Evolutionary conservation across 2,329 filamentous ascomycete genomes (phyloP).

Genomic region (Diplocarpon mali): DNA sequence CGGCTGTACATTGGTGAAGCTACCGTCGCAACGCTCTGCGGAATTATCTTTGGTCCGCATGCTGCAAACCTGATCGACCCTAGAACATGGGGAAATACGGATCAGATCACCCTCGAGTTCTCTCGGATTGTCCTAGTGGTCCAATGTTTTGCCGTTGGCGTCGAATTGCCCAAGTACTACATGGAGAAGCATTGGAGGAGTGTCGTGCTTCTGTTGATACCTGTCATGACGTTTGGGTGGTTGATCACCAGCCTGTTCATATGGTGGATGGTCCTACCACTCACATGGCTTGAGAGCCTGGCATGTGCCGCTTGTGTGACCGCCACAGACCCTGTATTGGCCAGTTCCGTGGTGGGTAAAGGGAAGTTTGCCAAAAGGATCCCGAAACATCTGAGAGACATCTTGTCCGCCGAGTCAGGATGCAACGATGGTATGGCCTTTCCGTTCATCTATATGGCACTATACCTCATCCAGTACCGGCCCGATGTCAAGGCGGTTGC

Average conservation of each 20-base stretch:
- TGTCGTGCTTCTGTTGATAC: slow-evolving; percentile 75
- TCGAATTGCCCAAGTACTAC: slow-evolving; percentile 85
- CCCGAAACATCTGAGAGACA: slow-evolving; percentile 90
- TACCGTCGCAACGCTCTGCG: slow-evolving; percentile 80
- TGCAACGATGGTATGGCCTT: slow-evolving; percentile 99
- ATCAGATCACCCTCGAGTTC: slow-evolving; percentile 82
- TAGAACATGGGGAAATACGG: slow-evolving; percentile 65
- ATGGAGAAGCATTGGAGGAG: slow-evolving; percentile 98
- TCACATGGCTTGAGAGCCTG: slow-evolving; percentile 85
- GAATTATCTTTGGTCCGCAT: slow-evolving; percentile 81
- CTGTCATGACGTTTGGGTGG: slow-evolving; percentile 97
- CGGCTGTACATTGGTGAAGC: slow-evolving; percentile 97
- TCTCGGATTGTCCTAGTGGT: slow-evolving; percentile 82
- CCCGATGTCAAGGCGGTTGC: slow-evolving; percentile 57
- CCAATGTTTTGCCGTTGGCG: slow-evolving; percentile 78
- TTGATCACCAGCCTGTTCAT: slow-evolving; percentile 85
- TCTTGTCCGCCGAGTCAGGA: slow-evolving; percentile 91
- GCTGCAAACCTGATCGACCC: slow-evolving; percentile 73
- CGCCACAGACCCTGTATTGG: slow-evolving; percentile 90
- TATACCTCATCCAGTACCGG: slow-evolving; percentile 80
- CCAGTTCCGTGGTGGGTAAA: slow-evolving; percentile 96
- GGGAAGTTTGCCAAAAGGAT: slow-evolving; percentile 97
- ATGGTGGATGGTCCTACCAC: slow-evolving; percentile 72
- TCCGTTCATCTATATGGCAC: slow-evolving; percentile 85
- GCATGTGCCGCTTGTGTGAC: slow-evolving; percentile 87